Conservation (phyloP, 2,329 filamentous ascomycete genomes). For the Alternaria tenuissima region DNA sequence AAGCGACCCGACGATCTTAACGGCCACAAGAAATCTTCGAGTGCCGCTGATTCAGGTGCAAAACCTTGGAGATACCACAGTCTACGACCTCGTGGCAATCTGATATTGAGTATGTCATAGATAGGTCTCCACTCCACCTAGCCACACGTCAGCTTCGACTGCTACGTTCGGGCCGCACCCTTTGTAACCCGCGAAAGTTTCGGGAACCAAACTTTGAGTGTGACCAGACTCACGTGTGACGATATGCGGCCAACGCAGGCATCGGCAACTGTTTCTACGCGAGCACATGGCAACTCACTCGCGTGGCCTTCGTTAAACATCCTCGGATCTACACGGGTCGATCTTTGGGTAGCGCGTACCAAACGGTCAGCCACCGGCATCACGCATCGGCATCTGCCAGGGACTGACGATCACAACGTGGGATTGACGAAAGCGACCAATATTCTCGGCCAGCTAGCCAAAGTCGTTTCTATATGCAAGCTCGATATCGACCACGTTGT, state of each 20-base stretch:
- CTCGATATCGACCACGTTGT: neutral
- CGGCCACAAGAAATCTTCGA: neutral
- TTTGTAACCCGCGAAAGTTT: neutral
- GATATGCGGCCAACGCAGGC: neutral
- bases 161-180: neutral
- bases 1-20: neutral
- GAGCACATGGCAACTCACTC: neutral
- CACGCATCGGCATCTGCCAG: slow-evolving; percentile 5
- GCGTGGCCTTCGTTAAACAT: slow-evolving; percentile 1
- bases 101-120: neutral
- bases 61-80: neutral
- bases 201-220: slow-evolving; percentile 4
- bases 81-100: neutral
- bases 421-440: neutral
- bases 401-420: slow-evolving; percentile 5
- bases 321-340: neutral
- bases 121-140: neutral
- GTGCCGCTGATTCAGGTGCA: slow-evolving; percentile 1
- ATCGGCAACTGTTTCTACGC: neutral
- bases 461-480: neutral
- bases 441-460: neutral
- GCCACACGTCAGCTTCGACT: neutral
- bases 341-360: slow-evolving; percentile 6
- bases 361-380: slow-evolving; percentile 13
- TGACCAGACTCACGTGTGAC: neutral